Percentiles rank a stretch among this genome's conserved stretches.
These are phyloP conservation scores for Aphanomyces euteiches DNA, from an alignment of 352 stramenopile species.

Conservation along the genomic window DNA sequence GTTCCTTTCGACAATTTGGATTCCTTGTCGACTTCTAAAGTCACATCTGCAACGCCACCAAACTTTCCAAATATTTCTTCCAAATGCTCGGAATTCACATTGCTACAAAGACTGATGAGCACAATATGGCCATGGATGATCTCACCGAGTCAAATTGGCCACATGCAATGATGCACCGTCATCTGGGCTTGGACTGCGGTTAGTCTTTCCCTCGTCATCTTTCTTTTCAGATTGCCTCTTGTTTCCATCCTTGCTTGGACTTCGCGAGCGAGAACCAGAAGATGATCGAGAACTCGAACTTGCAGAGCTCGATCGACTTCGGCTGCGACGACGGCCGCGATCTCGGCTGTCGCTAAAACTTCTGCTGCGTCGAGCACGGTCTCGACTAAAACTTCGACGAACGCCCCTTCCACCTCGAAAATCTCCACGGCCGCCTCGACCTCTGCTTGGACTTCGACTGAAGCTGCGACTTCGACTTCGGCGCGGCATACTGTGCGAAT, in stretches of 20 bases:
- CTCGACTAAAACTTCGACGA: slow-evolving; percentile 26
- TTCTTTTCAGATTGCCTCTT: slow-evolving; percentile 12
- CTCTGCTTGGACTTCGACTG: slow-evolving; percentile 4
- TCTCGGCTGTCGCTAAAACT: slow-evolving; percentile 20
- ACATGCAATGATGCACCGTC: slow-evolving; percentile 52
- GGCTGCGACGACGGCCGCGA: slow-evolving; percentile 22
- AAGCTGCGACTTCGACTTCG: slow-evolving; percentile 23
- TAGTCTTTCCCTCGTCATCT: background rate
- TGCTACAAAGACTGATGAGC: slow-evolving; percentile 33
- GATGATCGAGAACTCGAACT: slow-evolving; percentile 24
- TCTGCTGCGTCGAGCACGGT: slow-evolving; percentile 16
- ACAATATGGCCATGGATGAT: background rate
- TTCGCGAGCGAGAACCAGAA: slow-evolving; percentile 22
- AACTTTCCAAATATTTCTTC: slow-evolving; percentile 87
- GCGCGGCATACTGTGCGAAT: slow-evolving; percentile 11
- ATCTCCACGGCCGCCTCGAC: background rate
- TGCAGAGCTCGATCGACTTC: slow-evolving; percentile 25
- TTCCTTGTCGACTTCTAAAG: slow-evolving; percentile 39
- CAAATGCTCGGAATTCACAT: slow-evolving; percentile 78
- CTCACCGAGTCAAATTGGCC: slow-evolving; percentile 71
- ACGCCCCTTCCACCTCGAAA: background rate
- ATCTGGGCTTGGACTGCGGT: slow-evolving; percentile 30
- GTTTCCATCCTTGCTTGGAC: background rate
- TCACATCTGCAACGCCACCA: slow-evolving; percentile 53
- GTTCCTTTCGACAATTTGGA: slow-evolving; percentile 36